A percentile compares a stretch with the other conserved stretches of the same genome.
phyloP scores from a whole-genome alignment of 306 rosid genomes.

The Senna siamea region DNA sequence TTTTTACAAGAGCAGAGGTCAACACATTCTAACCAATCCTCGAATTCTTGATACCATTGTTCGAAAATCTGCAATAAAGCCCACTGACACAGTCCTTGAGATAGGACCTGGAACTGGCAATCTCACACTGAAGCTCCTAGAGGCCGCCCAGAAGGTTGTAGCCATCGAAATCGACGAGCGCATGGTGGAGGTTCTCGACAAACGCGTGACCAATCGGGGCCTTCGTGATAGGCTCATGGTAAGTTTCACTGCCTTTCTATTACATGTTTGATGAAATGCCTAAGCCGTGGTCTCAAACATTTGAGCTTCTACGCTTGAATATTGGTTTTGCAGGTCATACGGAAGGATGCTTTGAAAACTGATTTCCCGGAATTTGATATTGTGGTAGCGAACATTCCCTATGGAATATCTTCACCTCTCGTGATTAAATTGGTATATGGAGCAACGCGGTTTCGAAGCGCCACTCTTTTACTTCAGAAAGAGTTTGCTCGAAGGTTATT shows the following conservation, averaged over 20 bases:
- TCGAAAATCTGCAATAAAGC: constrained; percentile 61
- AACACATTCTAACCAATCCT: constrained; percentile 82
- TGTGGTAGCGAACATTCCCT: constrained; percentile 89
- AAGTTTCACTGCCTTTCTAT: constrained; percentile 19
- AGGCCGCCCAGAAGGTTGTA: constrained; percentile 63
- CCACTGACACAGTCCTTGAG: constrained; percentile 88
- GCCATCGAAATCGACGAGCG: constrained; percentile 79
- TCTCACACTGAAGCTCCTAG: constrained; percentile 83
- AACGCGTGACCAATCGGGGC: constrained; percentile 49
- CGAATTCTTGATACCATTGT: constrained; percentile 72
- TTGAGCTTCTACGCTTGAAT: background rate
- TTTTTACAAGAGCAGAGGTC: constrained; percentile 78
- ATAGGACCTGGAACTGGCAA: constrained; percentile 97
- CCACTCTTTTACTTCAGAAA: constrained; percentile 89
- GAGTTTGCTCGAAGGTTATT: constrained; percentile 83
- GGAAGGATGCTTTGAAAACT: constrained; percentile 70
- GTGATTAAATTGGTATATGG: constrained; percentile 68
- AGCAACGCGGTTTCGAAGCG: constrained; percentile 57
- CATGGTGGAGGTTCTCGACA: constrained; percentile 75
- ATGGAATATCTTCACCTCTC: constrained; percentile 82
- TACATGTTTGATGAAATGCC: constrained; percentile 57
- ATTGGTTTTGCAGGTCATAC: constrained; percentile 61
- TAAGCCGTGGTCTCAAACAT: background rate
- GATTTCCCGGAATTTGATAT: constrained; percentile 76
- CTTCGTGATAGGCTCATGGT: constrained; percentile 51